Conservation (phyloP, 2,329 filamentous ascomycete species). For the Penicillium sp. region DNA sequence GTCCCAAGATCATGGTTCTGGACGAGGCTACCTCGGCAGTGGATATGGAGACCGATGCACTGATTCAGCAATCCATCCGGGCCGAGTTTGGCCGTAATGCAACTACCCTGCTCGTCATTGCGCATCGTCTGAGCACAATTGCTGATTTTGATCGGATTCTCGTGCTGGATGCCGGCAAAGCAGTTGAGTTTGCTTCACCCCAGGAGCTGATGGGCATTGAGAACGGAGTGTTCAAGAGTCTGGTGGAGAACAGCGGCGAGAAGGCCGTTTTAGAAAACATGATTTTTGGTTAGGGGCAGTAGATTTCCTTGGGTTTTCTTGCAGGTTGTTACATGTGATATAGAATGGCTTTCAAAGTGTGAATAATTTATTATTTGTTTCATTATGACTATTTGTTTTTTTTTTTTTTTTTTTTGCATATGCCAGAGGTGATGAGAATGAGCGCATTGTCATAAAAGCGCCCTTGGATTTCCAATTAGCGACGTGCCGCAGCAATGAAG, state of each 20-base stretch:
- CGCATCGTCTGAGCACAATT: slow-evolving; percentile 73
- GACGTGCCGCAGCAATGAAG: not conserved
- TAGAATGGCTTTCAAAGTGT: slow-evolving; percentile 11
- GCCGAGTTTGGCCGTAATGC: slow-evolving; percentile 64
- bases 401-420: not conserved
- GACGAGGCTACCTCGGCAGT: slow-evolving; percentile 80
- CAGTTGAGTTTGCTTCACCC: slow-evolving; percentile 68
- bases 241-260: slow-evolving; percentile 27
- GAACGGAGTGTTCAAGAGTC: slow-evolving; percentile 22
- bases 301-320: not conserved
- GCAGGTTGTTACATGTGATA: not conserved
- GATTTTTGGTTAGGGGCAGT: slow-evolving; percentile 16
- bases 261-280: slow-evolving; percentile 24
- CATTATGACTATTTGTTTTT: not conserved
- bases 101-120: slow-evolving; percentile 71
- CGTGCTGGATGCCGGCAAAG: slow-evolving; percentile 67
- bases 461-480: not conserved
- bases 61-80: slow-evolving; percentile 73
- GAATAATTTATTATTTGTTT: slow-evolving; percentile 1
- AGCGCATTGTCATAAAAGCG: slow-evolving; percentile 9
- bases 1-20: slow-evolving; percentile 75
- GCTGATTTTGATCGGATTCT: slow-evolving; percentile 75
- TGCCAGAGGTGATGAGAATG: not conserved
- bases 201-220: slow-evolving; percentile 55
- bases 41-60: slow-evolving; percentile 72